phyloP scores from a whole-genome alignment of 768 basidiomycete genomes.

The Tricholoma matsutake region DNA sequence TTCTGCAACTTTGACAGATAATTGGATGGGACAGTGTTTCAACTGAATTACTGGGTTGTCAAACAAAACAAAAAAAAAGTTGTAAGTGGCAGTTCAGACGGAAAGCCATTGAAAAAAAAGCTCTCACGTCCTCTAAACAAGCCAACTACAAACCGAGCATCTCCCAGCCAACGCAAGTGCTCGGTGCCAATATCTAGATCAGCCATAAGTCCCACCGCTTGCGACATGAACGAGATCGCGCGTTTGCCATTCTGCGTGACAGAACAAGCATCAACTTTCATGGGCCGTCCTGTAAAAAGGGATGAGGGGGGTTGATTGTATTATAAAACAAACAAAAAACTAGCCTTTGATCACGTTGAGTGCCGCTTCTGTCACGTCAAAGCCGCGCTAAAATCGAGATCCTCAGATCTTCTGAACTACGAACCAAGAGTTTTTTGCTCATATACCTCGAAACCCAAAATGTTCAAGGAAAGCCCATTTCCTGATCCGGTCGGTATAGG shows the following conservation, averaged over 20 bases:
- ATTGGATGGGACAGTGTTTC: slow-evolving; percentile 60
- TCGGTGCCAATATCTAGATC: slow-evolving; percentile 85
- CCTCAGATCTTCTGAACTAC: not conserved
- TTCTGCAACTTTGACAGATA: slow-evolving; percentile 69
- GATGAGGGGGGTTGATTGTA: not conserved
- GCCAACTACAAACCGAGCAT: slow-evolving; percentile 72
- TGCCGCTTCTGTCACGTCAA: slow-evolving; percentile 68
- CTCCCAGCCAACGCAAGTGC: slow-evolving; percentile 84
- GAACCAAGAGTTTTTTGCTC: not conserved
- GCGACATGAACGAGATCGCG: slow-evolving; percentile 78
- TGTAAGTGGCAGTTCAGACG: not conserved
- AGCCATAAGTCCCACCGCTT: slow-evolving; percentile 81
- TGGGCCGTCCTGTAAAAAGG: slow-evolving; percentile 51
- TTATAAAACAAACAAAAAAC: no score
- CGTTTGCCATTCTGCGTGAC: slow-evolving; percentile 62
- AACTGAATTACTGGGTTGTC: slow-evolving; percentile 45
- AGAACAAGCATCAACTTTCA: slow-evolving; percentile 77
- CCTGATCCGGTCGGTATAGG: slow-evolving; percentile 84
- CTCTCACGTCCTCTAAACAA: slow-evolving; percentile 66
- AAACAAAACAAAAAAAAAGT: not conserved
- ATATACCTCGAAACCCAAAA: slow-evolving; percentile 66
- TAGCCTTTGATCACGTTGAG: slow-evolving; percentile 80
- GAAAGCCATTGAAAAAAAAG: slow-evolving; percentile 1
- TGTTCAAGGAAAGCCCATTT: slow-evolving; percentile 71
- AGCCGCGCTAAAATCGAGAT: slow-evolving; percentile 47